phyloP scores from a whole-genome alignment of 169 alveolate genomes.

The Eimeria brunetti region DNA sequence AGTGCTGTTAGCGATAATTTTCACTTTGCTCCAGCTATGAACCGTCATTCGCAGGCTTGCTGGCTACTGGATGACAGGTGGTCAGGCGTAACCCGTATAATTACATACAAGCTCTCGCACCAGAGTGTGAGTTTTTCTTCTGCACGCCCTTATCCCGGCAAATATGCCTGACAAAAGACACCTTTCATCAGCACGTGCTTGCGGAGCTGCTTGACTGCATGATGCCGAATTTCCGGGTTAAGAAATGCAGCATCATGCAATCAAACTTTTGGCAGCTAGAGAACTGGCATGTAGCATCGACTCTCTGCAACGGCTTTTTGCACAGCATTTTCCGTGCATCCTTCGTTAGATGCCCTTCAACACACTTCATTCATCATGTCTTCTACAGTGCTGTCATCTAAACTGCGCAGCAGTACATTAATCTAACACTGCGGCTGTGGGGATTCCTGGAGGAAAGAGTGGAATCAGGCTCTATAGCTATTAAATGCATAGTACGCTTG shows the following conservation, averaged over 20 bases:
- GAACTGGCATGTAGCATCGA: background rate
- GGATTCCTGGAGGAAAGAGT: too few species aligned
- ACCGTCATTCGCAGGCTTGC: background rate
- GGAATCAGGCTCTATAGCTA: too few species aligned
- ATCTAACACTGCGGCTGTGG: too few species aligned
- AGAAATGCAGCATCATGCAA: background rate
- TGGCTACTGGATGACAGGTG: background rate
- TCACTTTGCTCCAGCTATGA: background rate
- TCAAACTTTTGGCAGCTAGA: background rate
- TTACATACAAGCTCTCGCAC: background rate
- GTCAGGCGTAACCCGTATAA: background rate
- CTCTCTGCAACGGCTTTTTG: too few species aligned
- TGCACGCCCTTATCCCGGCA: background rate
- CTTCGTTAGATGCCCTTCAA: too few species aligned
- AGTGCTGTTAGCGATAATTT: background rate
- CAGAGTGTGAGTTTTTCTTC: background rate
- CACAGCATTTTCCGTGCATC: background rate
- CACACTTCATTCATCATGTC: too few species aligned
- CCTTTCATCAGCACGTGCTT: too few species aligned
- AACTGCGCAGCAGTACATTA: too few species aligned
- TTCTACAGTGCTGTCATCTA: too few species aligned
- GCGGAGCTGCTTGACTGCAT: too few species aligned
- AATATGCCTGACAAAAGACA: background rate
- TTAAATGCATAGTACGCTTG: too few species aligned
- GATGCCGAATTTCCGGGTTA: background rate